Evolutionary conservation across 106 monocot genomes (phyloP).

Genomic region (Phalaenopsis equestris): DNA sequence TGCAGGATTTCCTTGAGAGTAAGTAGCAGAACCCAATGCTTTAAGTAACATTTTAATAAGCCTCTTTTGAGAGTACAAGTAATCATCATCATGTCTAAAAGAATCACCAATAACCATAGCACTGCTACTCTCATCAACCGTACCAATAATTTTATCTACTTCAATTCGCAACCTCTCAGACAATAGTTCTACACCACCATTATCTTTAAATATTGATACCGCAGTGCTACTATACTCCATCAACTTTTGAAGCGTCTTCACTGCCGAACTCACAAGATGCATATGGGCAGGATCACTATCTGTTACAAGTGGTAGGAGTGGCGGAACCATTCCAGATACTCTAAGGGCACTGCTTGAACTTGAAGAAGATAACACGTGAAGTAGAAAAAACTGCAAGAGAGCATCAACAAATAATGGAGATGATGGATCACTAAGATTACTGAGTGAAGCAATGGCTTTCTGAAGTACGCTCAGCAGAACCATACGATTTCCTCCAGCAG

Average conservation of each 20-base stretch:
- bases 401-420: constrained; percentile 88
- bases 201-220: constrained; percentile 89
- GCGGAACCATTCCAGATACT: constrained; percentile 81
- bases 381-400: constrained; percentile 84
- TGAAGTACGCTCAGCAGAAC: constrained; percentile 81
- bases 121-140: constrained; percentile 32
- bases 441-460: constrained; percentile 75
- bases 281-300: constrained; percentile 65
- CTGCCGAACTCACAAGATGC: constrained; percentile 80
- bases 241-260: constrained; percentile 90
- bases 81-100: constrained; percentile 54
- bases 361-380: constrained; percentile 94
- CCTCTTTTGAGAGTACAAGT: constrained; percentile 69
- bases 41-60: constrained; percentile 89
- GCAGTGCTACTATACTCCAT: constrained; percentile 94
- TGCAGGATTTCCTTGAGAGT: constrained; percentile 85
- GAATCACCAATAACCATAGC: constrained; percentile 44
- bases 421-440: constrained; percentile 72
- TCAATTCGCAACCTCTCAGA: constrained; percentile 75
- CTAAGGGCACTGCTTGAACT: constrained; percentile 83
- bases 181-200: constrained; percentile 84
- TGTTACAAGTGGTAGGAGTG: constrained; percentile 72
- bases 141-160: constrained; percentile 62
- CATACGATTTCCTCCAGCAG: constrained; percentile 96
- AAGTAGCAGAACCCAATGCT: constrained; percentile 83